phyloP scores from a whole-genome alignment of 306 rosid species.

The Adenanthera pavonina region DNA sequence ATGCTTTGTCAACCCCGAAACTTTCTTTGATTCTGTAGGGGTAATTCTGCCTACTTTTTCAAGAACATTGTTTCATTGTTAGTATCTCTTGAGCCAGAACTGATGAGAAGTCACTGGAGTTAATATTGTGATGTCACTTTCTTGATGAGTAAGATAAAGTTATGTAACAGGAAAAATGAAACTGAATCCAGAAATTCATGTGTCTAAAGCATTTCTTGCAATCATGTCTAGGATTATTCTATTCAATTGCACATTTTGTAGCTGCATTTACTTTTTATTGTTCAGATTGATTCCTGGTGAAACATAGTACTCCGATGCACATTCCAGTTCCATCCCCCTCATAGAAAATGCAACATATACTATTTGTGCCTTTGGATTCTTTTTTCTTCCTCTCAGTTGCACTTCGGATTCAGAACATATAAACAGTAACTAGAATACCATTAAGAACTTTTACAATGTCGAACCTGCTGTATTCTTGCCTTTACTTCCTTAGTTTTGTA shows the following conservation, averaged over 20 bases:
- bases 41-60: slow-evolving; percentile 16
- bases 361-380: slow-evolving; percentile 5
- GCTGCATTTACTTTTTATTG: neutral
- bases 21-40: slow-evolving; percentile 1
- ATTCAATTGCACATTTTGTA: neutral
- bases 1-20: slow-evolving; percentile 17
- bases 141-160: slow-evolving; percentile 13
- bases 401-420: slow-evolving; percentile 7
- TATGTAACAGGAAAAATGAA: slow-evolving; percentile 20
- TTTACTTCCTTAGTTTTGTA: slow-evolving; percentile 10
- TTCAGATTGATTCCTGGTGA: slow-evolving; percentile 28
- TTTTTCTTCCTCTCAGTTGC: slow-evolving; percentile 5
- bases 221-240: neutral
- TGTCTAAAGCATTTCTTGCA: neutral
- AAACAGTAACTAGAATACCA: neutral
- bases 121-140: slow-evolving; percentile 14
- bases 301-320: slow-evolving; percentile 7
- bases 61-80: slow-evolving; percentile 32
- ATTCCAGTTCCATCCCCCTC: slow-evolving; percentile 27
- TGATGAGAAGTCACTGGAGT: slow-evolving; percentile 26
- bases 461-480: slow-evolving; percentile 15
- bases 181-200: slow-evolving; percentile 10
- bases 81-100: slow-evolving; percentile 28
- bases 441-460: neutral
- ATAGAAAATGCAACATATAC: slow-evolving; percentile 15